phyloP scores from a whole-genome alignment of 2,329 filamentous ascomycete species.

The Neurospora sp. region DNA sequence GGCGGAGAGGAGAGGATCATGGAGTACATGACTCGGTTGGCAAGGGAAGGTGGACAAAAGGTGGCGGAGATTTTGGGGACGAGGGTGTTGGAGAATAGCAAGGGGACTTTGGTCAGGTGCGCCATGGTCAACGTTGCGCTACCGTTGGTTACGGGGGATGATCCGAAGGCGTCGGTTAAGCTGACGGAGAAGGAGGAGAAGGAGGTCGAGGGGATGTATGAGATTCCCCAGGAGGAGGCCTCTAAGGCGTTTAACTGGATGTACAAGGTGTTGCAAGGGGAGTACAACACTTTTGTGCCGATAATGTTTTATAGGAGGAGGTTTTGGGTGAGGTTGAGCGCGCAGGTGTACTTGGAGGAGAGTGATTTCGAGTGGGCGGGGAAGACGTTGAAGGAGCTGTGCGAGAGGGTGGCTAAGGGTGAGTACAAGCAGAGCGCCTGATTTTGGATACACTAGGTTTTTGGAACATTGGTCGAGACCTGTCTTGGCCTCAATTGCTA shows the following conservation, averaged over 20 bases:
- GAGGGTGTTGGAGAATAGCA: conserved; percentile 57
- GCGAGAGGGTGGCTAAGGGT: conserved; percentile 27
- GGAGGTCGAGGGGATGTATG: conserved; percentile 19
- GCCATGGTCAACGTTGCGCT: conserved; percentile 64
- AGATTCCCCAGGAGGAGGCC: conserved; percentile 22
- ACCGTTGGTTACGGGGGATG: conserved; percentile 39
- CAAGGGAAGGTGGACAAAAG: conserved; percentile 49
- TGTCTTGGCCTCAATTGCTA: too few relatives aligned
- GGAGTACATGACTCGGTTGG: conserved; percentile 52
- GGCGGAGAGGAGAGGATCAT: conserved; percentile 66
- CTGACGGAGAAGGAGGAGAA: conserved; percentile 20
- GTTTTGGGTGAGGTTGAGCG: conserved; percentile 66
- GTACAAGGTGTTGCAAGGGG: conserved; percentile 37
- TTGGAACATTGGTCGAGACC: too few relatives aligned
- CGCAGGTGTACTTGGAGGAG: conserved; percentile 74
- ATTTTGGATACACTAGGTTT: neutral
- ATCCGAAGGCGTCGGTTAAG: conserved; percentile 15
- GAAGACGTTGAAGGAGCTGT: conserved; percentile 41
- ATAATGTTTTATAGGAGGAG: conserved; percentile 49
- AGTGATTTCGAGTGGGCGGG: conserved; percentile 68
- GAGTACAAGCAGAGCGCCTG: conserved; percentile 8
- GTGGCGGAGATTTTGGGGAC: conserved; percentile 59
- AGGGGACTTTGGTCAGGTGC: conserved; percentile 53
- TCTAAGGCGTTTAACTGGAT: conserved; percentile 47
- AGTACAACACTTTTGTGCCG: conserved; percentile 64